Evolutionary conservation across 1,139 yeast genomes (phyloP), one percentile per base, ranked within the genome.

Genomic region (Geotrichum bryndzae): DNA sequence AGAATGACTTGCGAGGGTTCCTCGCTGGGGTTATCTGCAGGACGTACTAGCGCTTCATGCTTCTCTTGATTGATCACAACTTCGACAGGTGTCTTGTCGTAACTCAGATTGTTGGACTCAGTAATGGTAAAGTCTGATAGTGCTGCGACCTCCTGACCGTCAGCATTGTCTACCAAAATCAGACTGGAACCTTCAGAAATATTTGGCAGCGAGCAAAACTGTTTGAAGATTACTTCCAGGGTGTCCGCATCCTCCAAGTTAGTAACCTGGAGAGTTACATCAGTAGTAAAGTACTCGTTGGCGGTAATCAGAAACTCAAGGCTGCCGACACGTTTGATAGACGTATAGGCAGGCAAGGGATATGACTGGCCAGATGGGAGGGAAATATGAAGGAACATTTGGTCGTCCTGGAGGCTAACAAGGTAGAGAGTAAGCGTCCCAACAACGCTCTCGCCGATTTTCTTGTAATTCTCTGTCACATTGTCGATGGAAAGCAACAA

Each of bases 21-120:
- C 11, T 46, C 56, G 15, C 45, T 15, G 50, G 54, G 55, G 10
- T 53, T 54, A 6, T 57, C 41, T 2, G 59, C 48, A 2, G 64
- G 58, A 23, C 53, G 51, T 5, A 59, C 61, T 8, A 35, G 5
- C 13, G 57, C 61, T 22, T 55, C 53, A 8, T 51, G 38, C 7
- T 51, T 48, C 13, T 54, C 53, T 5, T 41, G 56, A 53, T 56
- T 51, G 6, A 58, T 7, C 6, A 51, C 52, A 5, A 61, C 54
- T n/a, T 53, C 60, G 7, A 61, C 64, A 3, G 64, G 64, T 5
- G 57, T 29, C 54, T 59, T 61, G 27, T 61, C 64, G 38, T 61
- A 53, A n/a, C 15, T 22, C 25, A 61, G 46, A 13, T 53, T 46
- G 7, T 45, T 33, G 13, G 51, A 53, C 54, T 61, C 63, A 1